Evolutionary conservation across 345 rosid species (phyloP).

Genomic region (Balakata baccata): DNA sequence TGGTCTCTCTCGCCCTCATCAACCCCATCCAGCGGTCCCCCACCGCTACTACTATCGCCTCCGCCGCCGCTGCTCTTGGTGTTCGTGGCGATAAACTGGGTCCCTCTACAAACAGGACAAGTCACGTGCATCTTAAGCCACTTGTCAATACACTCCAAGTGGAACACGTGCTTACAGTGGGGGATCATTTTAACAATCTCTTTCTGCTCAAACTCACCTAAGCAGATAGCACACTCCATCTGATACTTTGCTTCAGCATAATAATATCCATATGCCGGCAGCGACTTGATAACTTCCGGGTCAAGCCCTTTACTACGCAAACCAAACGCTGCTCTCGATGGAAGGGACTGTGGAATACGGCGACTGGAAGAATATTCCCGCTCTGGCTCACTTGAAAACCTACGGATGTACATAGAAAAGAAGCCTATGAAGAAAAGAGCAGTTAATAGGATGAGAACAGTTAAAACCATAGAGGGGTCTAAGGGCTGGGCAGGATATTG

Average conservation of each 20-base stretch:
- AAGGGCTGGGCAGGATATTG: conserved; percentile 10
- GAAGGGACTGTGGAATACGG: background rate
- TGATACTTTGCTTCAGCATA: conserved; percentile 37
- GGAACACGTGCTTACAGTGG: conserved; percentile 51
- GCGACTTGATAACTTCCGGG: conserved; percentile 35
- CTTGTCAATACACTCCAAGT: conserved; percentile 45
- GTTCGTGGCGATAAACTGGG: conserved; percentile 27
- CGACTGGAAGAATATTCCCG: conserved; percentile 8
- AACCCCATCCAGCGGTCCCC: background rate
- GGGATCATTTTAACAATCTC: conserved; percentile 49
- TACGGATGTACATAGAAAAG: conserved; percentile 54
- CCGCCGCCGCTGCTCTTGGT: background rate
- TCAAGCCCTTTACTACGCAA: conserved; percentile 33
- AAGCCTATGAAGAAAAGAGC: conserved; percentile 56
- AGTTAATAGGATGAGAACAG: conserved; percentile 43
- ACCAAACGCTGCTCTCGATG: background rate
- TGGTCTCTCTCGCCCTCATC: background rate
- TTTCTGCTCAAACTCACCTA: conserved; percentile 53
- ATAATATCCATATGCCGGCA: conserved; percentile 46
- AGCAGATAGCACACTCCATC: conserved; percentile 52
- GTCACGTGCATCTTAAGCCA: conserved; percentile 49
- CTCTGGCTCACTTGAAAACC: conserved; percentile 26
- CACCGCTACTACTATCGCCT: background rate
- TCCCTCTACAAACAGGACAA: conserved; percentile 61
- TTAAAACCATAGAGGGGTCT: conserved; percentile 44